Conservation (phyloP, 2,329 filamentous ascomycete genomes). For the Clonostachys chloroleuca region DNA sequence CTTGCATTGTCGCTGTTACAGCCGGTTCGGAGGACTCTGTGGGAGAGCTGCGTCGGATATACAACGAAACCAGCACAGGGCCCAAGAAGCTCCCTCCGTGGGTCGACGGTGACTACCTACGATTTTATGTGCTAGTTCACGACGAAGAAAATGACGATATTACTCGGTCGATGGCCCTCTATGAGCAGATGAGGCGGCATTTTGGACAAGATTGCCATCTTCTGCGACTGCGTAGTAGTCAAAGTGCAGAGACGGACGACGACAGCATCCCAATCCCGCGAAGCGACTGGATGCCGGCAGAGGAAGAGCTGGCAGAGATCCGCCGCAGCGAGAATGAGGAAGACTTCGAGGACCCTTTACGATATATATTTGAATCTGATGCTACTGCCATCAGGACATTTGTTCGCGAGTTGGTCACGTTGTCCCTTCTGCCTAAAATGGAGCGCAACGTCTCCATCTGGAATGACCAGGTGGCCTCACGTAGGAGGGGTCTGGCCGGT, state of each 20-base stretch:
- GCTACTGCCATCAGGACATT: slow-evolving; percentile 83
- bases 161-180: slow-evolving; percentile 79
- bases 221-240: slow-evolving; percentile 76
- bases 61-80: slow-evolving; percentile 78
- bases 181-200: slow-evolving; percentile 99
- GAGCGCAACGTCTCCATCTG: slow-evolving; percentile 85
- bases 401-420: slow-evolving; percentile 89
- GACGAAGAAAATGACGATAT: slow-evolving; percentile 97
- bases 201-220: slow-evolving; percentile 95
- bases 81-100: slow-evolving; percentile 71
- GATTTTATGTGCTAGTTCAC: slow-evolving; percentile 95
- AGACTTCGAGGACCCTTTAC: slow-evolving; percentile 64
- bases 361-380: slow-evolving; percentile 89
- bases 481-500: slow-evolving; percentile 81
- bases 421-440: slow-evolving; percentile 95
- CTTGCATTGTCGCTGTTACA: slow-evolving; percentile 91
- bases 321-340: slow-evolving; percentile 63
- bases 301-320: slow-evolving; percentile 77
- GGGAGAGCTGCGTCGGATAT: slow-evolving; percentile 79
- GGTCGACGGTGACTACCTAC: slow-evolving; percentile 86
- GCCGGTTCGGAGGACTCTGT: slow-evolving; percentile 81
- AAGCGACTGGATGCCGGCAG: slow-evolving; percentile 84
- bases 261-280: slow-evolving; percentile 79
- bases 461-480: slow-evolving; percentile 96
- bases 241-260: slow-evolving; percentile 85